phyloP scores from a whole-genome alignment of 768 basidiomycete genomes.

The Phanerodontia chrysosporium region DNA sequence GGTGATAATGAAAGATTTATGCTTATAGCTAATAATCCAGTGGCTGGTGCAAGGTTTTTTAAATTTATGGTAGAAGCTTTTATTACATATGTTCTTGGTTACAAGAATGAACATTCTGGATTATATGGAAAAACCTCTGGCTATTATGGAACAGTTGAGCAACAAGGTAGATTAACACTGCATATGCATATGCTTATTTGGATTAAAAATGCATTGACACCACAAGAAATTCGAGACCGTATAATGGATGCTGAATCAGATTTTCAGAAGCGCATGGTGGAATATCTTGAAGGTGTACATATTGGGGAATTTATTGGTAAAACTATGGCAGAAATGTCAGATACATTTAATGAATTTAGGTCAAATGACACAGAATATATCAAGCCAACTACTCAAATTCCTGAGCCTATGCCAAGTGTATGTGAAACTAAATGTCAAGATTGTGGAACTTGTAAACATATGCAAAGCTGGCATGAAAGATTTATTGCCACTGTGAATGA shows the following conservation, averaged over 20 bases:
- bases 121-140: conserved; percentile 4
- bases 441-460: not conserved
- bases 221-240: conserved; percentile 30
- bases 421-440: not conserved
- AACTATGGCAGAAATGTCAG: conserved; percentile 14
- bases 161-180: conserved; percentile 12
- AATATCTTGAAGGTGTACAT: conserved; percentile 28
- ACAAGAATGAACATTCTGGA: conserved; percentile 8
- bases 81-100: conserved; percentile 23
- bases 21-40: conserved; percentile 23
- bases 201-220: conserved; percentile 14
- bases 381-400: not conserved
- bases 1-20: not conserved
- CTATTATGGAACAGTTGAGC: conserved; percentile 14
- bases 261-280: conserved; percentile 24
- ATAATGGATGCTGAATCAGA: conserved; percentile 19
- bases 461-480: not conserved
- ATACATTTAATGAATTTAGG: not conserved
- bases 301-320: conserved; percentile 29
- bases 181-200: conserved; percentile 18
- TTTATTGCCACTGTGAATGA: conserved; percentile 2
- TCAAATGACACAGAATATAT: not conserved
- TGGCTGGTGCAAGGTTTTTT: conserved; percentile 31
- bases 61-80: conserved; percentile 27
- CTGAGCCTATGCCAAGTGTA: not conserved